These are phyloP conservation scores for Melaleuca alternifolia DNA, from an alignment of 345 rosid genomes.

Conservation along the genomic window DNA sequence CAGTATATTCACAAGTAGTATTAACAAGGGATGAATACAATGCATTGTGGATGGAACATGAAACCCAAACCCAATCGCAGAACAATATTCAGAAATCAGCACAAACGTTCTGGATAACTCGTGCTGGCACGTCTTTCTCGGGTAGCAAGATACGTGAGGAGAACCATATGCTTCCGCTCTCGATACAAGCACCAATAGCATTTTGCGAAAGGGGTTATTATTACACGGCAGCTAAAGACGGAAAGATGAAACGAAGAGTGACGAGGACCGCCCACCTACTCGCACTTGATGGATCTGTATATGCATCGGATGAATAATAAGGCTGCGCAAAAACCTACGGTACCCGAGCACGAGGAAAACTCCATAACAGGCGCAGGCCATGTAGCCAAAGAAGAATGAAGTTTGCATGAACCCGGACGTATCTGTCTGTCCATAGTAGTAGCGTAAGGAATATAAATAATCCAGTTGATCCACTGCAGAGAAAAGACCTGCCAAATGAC, in stretches of 20 bases:
- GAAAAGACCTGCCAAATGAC: slow-evolving; percentile 3
- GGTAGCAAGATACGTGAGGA: background rate
- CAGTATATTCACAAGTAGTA: too few species aligned
- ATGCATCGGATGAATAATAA: slow-evolving; percentile 4
- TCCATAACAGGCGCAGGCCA: slow-evolving; percentile 8
- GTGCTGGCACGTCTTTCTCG: background rate
- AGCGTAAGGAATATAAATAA: slow-evolving; percentile 1
- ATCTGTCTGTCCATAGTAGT: slow-evolving; percentile 1
- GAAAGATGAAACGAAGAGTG: background rate
- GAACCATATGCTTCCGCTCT: background rate
- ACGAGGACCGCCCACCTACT: background rate
- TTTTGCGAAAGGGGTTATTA: too few species aligned
- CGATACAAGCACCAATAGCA: background rate
- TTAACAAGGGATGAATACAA: background rate
- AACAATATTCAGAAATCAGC: too few species aligned
- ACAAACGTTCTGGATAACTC: too few species aligned
- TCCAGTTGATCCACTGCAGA: slow-evolving; percentile 5
- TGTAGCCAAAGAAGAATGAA: slow-evolving; percentile 6
- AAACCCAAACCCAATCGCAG: background rate
- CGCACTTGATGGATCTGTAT: slow-evolving; percentile 8
- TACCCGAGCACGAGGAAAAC: slow-evolving; percentile 8
- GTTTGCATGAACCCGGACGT: slow-evolving; percentile 7
- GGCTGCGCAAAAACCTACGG: background rate
- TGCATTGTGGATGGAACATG: background rate
- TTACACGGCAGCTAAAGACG: background rate